Evolutionary conservation across 2,329 filamentous ascomycete genomes (phyloP).

Genomic region (Pseudogymnoascus pannorum): DNA sequence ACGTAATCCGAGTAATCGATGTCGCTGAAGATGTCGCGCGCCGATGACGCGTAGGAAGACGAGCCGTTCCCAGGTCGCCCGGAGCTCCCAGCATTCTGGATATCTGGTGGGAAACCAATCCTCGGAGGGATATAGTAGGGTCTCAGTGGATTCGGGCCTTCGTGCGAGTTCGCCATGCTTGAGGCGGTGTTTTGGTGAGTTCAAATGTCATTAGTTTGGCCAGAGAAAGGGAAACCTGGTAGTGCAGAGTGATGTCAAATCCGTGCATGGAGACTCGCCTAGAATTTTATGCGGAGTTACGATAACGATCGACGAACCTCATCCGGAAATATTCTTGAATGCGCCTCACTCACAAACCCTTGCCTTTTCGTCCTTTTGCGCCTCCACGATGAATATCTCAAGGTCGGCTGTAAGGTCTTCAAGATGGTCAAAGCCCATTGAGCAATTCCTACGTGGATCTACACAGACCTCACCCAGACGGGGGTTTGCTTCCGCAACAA

Average conservation of each 20-base stretch:
- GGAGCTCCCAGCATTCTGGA: constrained; percentile 29
- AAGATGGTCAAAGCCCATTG: constrained; percentile 2
- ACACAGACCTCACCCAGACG: background rate
- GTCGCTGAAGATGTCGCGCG: constrained; percentile 80
- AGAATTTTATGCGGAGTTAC: constrained; percentile 7
- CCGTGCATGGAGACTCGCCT: constrained; percentile 4
- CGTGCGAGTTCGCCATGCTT: constrained; percentile 39
- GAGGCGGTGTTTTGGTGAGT: constrained; percentile 13
- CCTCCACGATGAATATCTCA: constrained; percentile 1
- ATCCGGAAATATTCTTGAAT: background rate
- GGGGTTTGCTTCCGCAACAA: constrained; percentile 3
- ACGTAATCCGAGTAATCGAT: constrained; percentile 89
- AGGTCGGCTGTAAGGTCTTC: background rate
- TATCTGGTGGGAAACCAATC: constrained; percentile 48
- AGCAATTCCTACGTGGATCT: background rate
- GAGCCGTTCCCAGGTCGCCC: constrained; percentile 26
- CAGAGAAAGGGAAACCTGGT: background rate
- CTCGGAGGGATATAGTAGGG: constrained; percentile 59
- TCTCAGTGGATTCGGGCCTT: constrained; percentile 50
- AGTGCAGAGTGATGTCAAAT: background rate
- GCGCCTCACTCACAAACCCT: background rate
- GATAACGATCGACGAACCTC: constrained; percentile 6
- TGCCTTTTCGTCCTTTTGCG: background rate
- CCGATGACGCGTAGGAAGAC: constrained; percentile 52
- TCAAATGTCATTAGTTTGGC: background rate